These are phyloP conservation scores for Eustoma russellianum DNA, from an alignment of 257 asterid species.

Conservation along the genomic window DNA sequence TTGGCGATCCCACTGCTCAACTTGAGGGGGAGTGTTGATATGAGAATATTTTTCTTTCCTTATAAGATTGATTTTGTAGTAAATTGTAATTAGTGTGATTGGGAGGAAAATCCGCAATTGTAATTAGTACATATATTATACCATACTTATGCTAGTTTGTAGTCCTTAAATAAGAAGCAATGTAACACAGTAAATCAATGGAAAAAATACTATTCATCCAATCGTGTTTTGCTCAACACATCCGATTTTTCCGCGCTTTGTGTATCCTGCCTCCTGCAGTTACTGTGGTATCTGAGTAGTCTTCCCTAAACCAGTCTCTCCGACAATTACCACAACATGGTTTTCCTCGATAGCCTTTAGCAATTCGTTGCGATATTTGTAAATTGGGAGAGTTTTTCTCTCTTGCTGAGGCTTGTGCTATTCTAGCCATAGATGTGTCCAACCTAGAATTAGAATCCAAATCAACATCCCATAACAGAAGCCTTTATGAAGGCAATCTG, in stretches of 20 bases:
- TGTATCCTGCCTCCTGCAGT: conserved; percentile 90
- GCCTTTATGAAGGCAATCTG: conserved; percentile 90
- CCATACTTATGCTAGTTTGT: too few species aligned
- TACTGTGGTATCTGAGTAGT: conserved; percentile 93
- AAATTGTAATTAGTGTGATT: too few species aligned
- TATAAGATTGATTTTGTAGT: too few species aligned
- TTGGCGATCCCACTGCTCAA: too few species aligned
- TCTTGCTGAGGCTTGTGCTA: conserved; percentile 84
- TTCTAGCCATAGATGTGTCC: conserved; percentile 51
- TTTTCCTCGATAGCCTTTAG: conserved; percentile 66
- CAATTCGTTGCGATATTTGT: conserved; percentile 64
- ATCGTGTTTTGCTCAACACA: too few species aligned
- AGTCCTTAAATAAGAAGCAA: too few species aligned
- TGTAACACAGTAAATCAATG: too few species aligned
- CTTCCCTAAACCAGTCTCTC: conserved; percentile 95
- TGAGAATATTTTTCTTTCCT: too few species aligned
- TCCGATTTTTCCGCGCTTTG: conserved; percentile 70
- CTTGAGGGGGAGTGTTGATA: too few species aligned
- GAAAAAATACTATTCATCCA: too few species aligned
- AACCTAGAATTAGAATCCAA: conserved; percentile 32
- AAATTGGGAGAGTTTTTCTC: conserved; percentile 76
- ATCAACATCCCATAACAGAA: conserved; percentile 56
- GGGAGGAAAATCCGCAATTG: too few species aligned
- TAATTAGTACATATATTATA: too few species aligned
- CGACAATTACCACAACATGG: conserved; percentile 93